Evolutionary conservation across 257 asterid genomes (phyloP).

Genomic region (Salvia miltiorrhiza): DNA sequence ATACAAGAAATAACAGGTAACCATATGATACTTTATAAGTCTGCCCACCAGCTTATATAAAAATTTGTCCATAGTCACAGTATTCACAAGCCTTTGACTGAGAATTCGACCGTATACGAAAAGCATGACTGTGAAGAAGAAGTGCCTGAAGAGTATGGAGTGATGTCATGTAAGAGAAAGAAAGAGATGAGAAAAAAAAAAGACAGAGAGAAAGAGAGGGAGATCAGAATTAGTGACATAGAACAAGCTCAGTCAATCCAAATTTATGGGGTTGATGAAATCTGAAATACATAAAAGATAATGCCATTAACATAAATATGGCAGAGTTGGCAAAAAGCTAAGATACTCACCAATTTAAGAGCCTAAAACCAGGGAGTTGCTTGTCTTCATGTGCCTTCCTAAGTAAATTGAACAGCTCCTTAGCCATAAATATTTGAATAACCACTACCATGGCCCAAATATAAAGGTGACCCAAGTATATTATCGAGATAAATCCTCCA

Average conservation of each 20-base stretch:
- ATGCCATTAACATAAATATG: background rate
- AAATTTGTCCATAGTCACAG: slow-evolving; percentile 69
- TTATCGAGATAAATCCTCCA: slow-evolving; percentile 72
- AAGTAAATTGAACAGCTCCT: slow-evolving; percentile 82
- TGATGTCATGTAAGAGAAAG: background rate
- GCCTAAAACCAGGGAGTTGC: slow-evolving; percentile 97
- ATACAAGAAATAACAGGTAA: slow-evolving; percentile 83
- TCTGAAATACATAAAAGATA: background rate
- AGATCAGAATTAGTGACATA: background rate
- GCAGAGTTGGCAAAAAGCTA: slow-evolving; percentile 5
- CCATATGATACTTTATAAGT: slow-evolving; percentile 91
- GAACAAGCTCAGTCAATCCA: slow-evolving; percentile 5
- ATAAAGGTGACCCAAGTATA: slow-evolving; percentile 97
- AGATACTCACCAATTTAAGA: slow-evolving; percentile 73
- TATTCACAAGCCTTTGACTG: slow-evolving; percentile 86
- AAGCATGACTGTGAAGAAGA: slow-evolving; percentile 92
- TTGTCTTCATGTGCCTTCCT: slow-evolving; percentile 82
- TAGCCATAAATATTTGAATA: slow-evolving; percentile 90
- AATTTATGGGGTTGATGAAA: slow-evolving; percentile 9
- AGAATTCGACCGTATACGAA: slow-evolving; percentile 91
- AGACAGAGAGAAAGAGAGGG: background rate
- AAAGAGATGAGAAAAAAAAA: background rate
- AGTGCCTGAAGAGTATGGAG: slow-evolving; percentile 59
- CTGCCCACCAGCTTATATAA: slow-evolving; percentile 72
- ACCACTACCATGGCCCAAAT: slow-evolving; percentile 92